A percentile compares a stretch with the other conserved stretches of the same genome.
Conservation (phyloP, 768 basidiomycete genomes). For the Strobilomyces dryophilus region DNA sequence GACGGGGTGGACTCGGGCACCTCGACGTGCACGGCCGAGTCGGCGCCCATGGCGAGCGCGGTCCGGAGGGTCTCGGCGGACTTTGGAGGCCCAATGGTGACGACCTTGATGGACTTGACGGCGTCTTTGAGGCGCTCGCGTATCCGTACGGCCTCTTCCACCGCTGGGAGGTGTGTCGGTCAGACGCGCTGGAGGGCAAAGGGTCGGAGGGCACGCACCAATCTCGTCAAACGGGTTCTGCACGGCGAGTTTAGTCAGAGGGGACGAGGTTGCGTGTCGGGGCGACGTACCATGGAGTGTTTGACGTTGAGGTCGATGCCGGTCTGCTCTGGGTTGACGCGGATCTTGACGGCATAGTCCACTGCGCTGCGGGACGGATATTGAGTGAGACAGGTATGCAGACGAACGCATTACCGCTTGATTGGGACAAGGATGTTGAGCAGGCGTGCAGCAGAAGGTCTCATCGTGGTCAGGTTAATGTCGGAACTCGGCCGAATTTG, state of each 20-base stretch:
- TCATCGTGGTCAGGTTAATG: constrained; percentile 46
- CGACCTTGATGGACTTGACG: constrained; percentile 83
- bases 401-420: constrained; percentile 56
- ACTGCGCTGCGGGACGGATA: constrained; percentile 57
- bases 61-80: constrained; percentile 88
- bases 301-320: constrained; percentile 97
- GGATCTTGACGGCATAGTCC: constrained; percentile 98
- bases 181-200: neutral
- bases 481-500: constrained; percentile 12
- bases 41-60: constrained; percentile 97
- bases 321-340: constrained; percentile 91
- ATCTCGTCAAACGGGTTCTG: constrained; percentile 99
- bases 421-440: constrained; percentile 93
- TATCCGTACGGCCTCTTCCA: constrained; percentile 96
- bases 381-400: neutral
- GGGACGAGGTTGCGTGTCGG: neutral
- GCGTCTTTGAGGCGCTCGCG: constrained; percentile 75
- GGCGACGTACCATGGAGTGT: constrained; percentile 86
- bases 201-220: constrained; percentile 44
- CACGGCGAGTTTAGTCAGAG: neutral
- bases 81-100: constrained; percentile 94
- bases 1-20: constrained; percentile 64
- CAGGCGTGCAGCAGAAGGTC: constrained; percentile 64
- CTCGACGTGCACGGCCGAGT: constrained; percentile 89
- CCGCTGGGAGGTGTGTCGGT: constrained; percentile 46